Evolutionary conservation across 169 alveolate species (phyloP).

Genomic region (Theileria orientalis): DNA sequence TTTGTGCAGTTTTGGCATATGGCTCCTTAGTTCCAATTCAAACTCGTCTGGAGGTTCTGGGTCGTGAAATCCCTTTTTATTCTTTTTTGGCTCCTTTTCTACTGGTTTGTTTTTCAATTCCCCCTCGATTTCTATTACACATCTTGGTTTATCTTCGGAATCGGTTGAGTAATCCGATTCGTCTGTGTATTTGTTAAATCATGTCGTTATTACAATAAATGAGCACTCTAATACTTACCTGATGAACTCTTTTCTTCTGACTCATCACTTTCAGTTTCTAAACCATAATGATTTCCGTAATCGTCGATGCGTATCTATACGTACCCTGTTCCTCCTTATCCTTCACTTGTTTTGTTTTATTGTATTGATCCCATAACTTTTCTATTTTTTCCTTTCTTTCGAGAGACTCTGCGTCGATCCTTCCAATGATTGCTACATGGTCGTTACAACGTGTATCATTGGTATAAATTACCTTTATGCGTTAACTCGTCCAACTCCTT

Average conservation of each 20-base stretch:
- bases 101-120: constrained; percentile 1
- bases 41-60: constrained; percentile 41
- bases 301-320: too few relatives aligned
- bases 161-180: constrained; percentile 39
- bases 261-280: background rate
- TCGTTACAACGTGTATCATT: background rate
- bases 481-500: constrained; percentile 63
- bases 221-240: background rate
- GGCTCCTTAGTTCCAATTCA: constrained; percentile 34
- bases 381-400: constrained; percentile 60
- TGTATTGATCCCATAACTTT: constrained; percentile 45
- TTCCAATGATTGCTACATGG: constrained; percentile 49
- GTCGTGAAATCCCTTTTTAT: constrained; percentile 12
- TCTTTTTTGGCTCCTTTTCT: background rate
- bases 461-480: constrained; percentile 28
- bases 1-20: constrained; percentile 30
- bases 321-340: background rate
- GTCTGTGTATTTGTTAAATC: background rate
- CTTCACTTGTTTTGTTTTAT: background rate
- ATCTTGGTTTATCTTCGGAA: constrained; percentile 46
- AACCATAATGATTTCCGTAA: too few relatives aligned
- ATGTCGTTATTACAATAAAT: background rate
- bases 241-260: background rate
- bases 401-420: constrained; percentile 27
- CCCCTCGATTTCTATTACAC: constrained; percentile 59